Evolutionary conservation across 371 early-diverging fungal genomes (phyloP).

Genomic region (Sanchytrium tribonematis): DNA sequence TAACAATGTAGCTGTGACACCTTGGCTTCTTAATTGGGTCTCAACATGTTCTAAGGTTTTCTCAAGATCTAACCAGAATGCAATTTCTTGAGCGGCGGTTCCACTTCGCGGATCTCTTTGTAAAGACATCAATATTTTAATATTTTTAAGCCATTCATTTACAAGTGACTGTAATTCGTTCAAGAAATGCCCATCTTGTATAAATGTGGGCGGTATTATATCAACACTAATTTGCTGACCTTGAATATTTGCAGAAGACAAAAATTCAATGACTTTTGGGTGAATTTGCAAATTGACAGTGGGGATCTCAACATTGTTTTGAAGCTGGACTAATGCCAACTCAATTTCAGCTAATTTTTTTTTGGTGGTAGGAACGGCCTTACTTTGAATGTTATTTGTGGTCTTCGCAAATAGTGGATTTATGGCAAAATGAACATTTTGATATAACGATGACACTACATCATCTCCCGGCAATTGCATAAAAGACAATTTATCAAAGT

Average conservation of each 20-base stretch:
- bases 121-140: slow-evolving; percentile 86
- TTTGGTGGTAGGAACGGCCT: slow-evolving; percentile 60
- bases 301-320: slow-evolving; percentile 92
- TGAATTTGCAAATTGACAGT: slow-evolving; percentile 59
- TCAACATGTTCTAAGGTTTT: slow-evolving; percentile 68
- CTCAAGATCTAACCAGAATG: slow-evolving; percentile 94
- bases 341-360: slow-evolving; percentile 94
- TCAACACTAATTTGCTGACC: slow-evolving; percentile 36
- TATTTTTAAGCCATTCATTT: slow-evolving; percentile 92
- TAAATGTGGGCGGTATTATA: slow-evolving; percentile 28
- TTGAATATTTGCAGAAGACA: background rate
- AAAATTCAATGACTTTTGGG: slow-evolving; percentile 16
- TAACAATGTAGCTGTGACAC: slow-evolving; percentile 18
- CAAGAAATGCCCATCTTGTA: slow-evolving; percentile 53
- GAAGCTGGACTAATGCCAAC: slow-evolving; percentile 65
- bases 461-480: background rate
- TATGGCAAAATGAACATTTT: background rate
- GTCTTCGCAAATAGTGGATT: background rate
- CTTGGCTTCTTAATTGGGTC: slow-evolving; percentile 67
- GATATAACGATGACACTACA: background rate
- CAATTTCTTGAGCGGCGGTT: slow-evolving; percentile 83
- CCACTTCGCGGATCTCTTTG: slow-evolving; percentile 70
- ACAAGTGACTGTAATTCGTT: slow-evolving; percentile 80
- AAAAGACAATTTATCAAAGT: background rate
- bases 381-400: background rate